Evolutionary conservation across 352 stramenopile genomes (phyloP), one percentile per base, ranked within the genome.

Genomic region (Pythium sukuiense): DNA sequence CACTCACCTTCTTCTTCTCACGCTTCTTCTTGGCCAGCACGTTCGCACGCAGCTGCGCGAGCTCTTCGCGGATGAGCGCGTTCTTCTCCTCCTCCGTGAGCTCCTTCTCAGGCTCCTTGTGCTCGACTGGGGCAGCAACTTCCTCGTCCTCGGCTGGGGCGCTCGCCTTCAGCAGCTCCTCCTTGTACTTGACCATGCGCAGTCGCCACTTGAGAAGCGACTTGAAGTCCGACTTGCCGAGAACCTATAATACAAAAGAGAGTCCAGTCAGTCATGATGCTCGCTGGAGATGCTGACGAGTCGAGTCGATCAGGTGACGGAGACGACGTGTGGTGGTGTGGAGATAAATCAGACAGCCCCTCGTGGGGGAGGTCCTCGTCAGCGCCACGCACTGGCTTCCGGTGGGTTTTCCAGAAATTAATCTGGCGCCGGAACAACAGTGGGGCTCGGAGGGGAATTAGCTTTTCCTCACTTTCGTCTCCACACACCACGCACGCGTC

Each of bases 221-320:
- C 76, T 99, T 99, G 62, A 99, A 99, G 65, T 99, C 98, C 7
- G 78, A 73, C 58, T 99, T 99, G 54, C 98, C 98, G 14, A 99
- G 83, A 9, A 99, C 87, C 87, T 96, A 72, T 29, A 50, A 50
- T 6, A 49, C 5, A 45, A 12, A 37, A 11, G 20, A 24, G 20
- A 24, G 20, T 24, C 20, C 49, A 55, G 49, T 55, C 49, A 55
- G 49, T 14, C 26, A 39, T 20, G 12, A 39, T 41, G 26, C 26
- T 56, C 27, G 14, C 18, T 26, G 7, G 18, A 33, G 5, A 55
- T n/a, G 37, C 24, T 39, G 30, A 46, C 24, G 52, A 12, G 55
- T 55, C 55, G 56, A 73, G 14, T 35, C 16, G 7, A 43, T 30
- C 11, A 20, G 33, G 26, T 32, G 52, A 30, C 11, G 26, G 4